These are phyloP conservation scores for Coelastrella sp. DNA, from an alignment of 139 green algal species.

Conservation along the genomic window DNA sequence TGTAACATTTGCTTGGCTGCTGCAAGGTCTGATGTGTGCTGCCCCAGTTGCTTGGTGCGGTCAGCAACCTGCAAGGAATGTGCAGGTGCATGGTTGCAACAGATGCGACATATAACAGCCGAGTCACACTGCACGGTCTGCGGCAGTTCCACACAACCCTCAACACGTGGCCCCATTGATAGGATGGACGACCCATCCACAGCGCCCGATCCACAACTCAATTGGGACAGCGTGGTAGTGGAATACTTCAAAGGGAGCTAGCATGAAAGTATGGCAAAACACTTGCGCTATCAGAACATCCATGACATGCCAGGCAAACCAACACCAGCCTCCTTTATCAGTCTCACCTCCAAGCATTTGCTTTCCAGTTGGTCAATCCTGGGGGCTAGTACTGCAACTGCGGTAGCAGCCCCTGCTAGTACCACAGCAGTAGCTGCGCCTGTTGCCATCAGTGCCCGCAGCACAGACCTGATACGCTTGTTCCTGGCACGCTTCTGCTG, in stretches of 20 bases:
- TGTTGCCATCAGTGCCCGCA: neutral
- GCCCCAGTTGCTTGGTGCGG: neutral
- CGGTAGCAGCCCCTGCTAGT: constrained; percentile 4
- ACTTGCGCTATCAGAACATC: too few species aligned
- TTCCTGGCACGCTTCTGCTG: constrained; percentile 14
- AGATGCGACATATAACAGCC: neutral
- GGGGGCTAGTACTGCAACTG: constrained; percentile 7
- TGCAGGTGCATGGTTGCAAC: neutral
- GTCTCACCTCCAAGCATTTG: constrained; percentile 6
- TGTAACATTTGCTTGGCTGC: constrained; percentile 33
- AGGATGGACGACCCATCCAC: too few species aligned
- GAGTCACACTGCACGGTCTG: too few species aligned
- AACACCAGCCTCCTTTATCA: neutral
- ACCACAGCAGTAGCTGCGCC: constrained; percentile 17
- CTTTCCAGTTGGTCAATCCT: constrained; percentile 36
- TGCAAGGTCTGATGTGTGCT: constrained; percentile 2
- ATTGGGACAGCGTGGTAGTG: too few species aligned
- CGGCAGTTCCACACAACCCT: too few species aligned
- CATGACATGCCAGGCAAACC: neutral
- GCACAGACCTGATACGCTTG: neutral
- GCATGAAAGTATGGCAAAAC: too few species aligned
- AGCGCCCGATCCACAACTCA: too few species aligned
- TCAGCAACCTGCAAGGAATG: neutral
- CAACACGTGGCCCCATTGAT: too few species aligned
- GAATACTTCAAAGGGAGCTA: too few species aligned